Conservation (phyloP, 371 early-diverging fungal genomes). For the Rhizopus delemar region DNA sequence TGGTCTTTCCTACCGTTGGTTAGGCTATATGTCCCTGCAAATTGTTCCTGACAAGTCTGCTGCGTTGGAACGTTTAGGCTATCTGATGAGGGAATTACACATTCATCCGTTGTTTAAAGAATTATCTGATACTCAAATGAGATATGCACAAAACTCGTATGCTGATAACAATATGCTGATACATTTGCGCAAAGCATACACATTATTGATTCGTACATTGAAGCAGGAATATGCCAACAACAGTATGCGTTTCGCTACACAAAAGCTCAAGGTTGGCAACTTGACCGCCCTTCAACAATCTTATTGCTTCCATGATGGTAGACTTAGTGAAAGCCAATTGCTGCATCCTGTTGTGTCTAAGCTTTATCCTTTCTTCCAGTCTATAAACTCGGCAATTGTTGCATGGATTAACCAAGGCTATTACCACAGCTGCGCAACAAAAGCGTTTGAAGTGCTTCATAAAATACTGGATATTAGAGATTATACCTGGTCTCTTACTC, state of each 20-base stretch:
- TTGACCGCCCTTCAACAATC: constrained; percentile 60
- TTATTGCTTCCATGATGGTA: constrained; percentile 44
- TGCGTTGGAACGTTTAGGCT: constrained; percentile 33
- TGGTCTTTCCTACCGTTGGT: constrained; percentile 53
- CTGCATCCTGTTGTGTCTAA: constrained; percentile 49
- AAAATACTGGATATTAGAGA: constrained; percentile 61
- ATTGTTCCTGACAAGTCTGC: constrained; percentile 12
- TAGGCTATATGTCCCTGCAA: constrained; percentile 51
- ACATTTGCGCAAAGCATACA: constrained; percentile 28
- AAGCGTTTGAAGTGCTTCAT: constrained; percentile 39
- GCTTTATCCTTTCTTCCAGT: constrained; percentile 47
- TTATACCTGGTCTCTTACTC: constrained; percentile 59
- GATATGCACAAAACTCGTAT: not conserved
- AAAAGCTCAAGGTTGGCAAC: constrained; percentile 42
- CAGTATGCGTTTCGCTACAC: constrained; percentile 28
- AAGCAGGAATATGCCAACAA: constrained; percentile 38
- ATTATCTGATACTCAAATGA: constrained; percentile 15
- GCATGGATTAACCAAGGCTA: constrained; percentile 39
- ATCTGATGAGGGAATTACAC: constrained; percentile 29
- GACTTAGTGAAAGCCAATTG: constrained; percentile 51
- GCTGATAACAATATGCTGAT: constrained; percentile 8
- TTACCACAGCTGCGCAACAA: constrained; percentile 21
- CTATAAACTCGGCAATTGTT: constrained; percentile 30
- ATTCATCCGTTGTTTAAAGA: constrained; percentile 32
- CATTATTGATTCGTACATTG: constrained; percentile 36